Evolutionary conservation across 164 flowering plant species (phyloP), one percentile per base, ranked within the genome.

Genomic region (Dillenia suffruticosa): DNA sequence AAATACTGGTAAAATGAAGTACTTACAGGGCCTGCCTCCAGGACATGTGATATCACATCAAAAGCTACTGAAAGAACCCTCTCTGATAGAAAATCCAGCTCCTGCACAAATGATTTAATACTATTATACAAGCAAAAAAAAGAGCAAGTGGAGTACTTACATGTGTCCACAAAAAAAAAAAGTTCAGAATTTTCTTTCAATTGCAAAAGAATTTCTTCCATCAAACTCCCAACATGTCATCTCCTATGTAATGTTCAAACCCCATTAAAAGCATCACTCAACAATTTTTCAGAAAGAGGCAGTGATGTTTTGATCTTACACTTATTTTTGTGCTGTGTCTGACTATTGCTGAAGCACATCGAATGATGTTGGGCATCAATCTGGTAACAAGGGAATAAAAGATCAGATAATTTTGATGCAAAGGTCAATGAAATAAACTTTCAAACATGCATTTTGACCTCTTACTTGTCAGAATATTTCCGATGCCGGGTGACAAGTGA

Each of bases 1-100:
- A 49, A 43, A n/a, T 53, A 49, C 57, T 14, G 53, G 57, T 65
- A 49, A 15, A 19, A 32, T 49, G 49, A 26, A 32, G 8, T 51
- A 70, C 87, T 79, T 77, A 90, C 94, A 1, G 87, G 90, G 26
- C 97, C 97, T 44, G 88, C 84, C 80, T 86, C 90, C 57, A 90
- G 76, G 61, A 83, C 72, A 68, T 75, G 87, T 15, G 93, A 80
- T 62, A 87, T 73, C 63, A 88, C 86, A 76, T 90, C 90, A 74
- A 85, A 84, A 26, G 88, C 79, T 68, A 86, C 62, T 12, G 94
- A 86, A 47, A 88, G 32, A 69, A 87, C 66, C 75, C 92, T 77
- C 78, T 87, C 92, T 48, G 84, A 67, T 3, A 71, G 65, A 64
- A 78, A 79, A 74, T 79, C 82, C 68, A 87, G 81, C 68, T 77